A percentile compares a stretch with the other conserved stretches of the same genome.
These are phyloP conservation scores for Mycena sanguinolenta DNA, from an alignment of 768 basidiomycete genomes.

Conservation along the genomic window DNA sequence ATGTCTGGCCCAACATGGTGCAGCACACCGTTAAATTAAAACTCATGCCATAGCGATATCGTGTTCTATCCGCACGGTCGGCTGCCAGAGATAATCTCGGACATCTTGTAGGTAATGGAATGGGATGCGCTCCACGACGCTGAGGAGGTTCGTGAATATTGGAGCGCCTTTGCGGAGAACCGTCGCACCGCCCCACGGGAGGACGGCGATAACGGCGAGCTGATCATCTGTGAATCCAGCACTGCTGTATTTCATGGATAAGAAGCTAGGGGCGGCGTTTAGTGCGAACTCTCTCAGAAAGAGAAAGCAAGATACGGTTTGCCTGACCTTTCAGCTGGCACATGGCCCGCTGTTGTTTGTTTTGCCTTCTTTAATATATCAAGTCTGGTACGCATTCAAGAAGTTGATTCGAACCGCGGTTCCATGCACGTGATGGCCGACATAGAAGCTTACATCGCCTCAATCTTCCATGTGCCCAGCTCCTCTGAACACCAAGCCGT, in stretches of 20 bases:
- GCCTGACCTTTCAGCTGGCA: neutral
- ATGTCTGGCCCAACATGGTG: conserved; percentile 36
- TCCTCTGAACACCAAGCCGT: too few relatives aligned
- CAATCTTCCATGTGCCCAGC: too few relatives aligned
- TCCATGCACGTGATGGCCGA: too few relatives aligned
- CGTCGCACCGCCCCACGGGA: conserved; percentile 31
- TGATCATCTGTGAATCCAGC: conserved; percentile 30
- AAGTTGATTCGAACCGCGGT: too few relatives aligned
- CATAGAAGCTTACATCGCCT: too few relatives aligned
- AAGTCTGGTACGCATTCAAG: too few relatives aligned
- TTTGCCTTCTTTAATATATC: too few relatives aligned
- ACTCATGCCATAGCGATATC: conserved; percentile 39
- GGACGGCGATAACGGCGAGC: conserved; percentile 26
- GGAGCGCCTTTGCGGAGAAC: conserved; percentile 35
- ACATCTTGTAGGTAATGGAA: conserved; percentile 32
- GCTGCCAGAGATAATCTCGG: conserved; percentile 29
- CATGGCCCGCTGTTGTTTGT: too few relatives aligned
- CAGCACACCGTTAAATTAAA: conserved; percentile 22
- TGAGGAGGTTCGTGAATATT: conserved; percentile 26
- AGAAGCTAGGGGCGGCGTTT: neutral
- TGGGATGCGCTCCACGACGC: conserved; percentile 35
- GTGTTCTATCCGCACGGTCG: conserved; percentile 28
- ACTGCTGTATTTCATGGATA: conserved; percentile 22
- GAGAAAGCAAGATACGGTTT: neutral
- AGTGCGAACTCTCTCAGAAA: neutral